Evolutionary conservation across 2,329 filamentous ascomycete species (phyloP).

Genomic region (Lachnellula cervina): DNA sequence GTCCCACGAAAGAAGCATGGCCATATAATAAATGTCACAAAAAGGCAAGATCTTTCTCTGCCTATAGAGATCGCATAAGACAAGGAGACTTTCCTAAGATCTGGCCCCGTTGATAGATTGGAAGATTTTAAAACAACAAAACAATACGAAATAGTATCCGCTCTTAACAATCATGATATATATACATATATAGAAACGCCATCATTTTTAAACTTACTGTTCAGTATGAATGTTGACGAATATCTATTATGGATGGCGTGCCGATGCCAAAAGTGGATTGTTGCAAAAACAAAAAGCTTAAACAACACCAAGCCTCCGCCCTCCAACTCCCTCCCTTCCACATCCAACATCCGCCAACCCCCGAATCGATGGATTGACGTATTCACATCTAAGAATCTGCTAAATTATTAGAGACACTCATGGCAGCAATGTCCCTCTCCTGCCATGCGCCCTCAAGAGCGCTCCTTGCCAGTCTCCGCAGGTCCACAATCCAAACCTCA

Average conservation of each 20-base stretch:
- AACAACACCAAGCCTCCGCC: neutral
- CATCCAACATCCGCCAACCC: neutral
- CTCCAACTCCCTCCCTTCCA: neutral
- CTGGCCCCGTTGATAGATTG: too few species aligned
- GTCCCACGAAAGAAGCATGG: too few species aligned
- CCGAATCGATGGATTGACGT: neutral
- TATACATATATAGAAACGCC: too few species aligned
- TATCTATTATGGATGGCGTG: neutral
- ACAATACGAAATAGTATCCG: too few species aligned
- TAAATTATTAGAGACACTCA: neutral
- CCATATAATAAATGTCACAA: too few species aligned
- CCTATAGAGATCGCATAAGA: too few species aligned
- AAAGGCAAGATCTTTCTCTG: too few species aligned
- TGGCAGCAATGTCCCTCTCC: conserved; percentile 20
- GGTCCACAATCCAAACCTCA: conserved; percentile 11
- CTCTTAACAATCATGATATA: too few species aligned
- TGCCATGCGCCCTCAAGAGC: conserved; percentile 23
- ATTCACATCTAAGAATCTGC: neutral
- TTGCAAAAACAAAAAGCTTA: neutral
- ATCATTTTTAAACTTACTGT: too few species aligned
- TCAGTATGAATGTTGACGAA: neutral
- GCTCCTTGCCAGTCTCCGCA: conserved; percentile 19
- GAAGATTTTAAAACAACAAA: too few species aligned
- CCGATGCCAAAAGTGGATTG: neutral
- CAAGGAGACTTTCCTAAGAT: too few species aligned